Conservation (phyloP, 73 alveolate species). For the Effrenium voratum region DNA sequence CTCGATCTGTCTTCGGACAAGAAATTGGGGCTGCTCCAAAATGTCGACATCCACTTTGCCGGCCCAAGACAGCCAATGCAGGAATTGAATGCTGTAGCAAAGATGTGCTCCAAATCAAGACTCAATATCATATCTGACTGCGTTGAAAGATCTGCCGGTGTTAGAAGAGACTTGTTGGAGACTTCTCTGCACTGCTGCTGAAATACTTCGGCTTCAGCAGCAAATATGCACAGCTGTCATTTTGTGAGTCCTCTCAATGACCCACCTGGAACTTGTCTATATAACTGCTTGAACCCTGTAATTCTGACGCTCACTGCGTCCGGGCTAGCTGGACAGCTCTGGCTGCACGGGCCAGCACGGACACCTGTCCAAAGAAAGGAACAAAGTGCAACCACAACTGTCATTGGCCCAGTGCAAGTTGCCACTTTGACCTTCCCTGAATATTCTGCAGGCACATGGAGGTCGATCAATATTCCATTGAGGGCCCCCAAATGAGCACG, state of each 20-base stretch:
- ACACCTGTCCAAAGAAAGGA: too few species aligned
- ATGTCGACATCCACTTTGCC: too few species aligned
- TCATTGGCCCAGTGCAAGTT: too few species aligned
- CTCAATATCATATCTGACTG: background rate
- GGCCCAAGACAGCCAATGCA: constrained; percentile 63
- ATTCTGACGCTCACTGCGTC: constrained; percentile 48
- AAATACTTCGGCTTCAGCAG: constrained; percentile 90
- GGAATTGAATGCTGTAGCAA: constrained; percentile 74
- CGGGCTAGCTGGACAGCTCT: constrained; percentile 92
- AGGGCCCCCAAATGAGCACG: background rate
- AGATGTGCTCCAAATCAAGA: constrained; percentile 46
- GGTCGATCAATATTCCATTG: background rate
- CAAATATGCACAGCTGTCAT: constrained; percentile 84
- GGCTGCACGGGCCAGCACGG: constrained; percentile 89
- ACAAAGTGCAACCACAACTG: too few species aligned
- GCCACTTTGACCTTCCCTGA: too few species aligned
- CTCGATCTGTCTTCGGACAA: too few species aligned
- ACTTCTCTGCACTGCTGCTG: constrained; percentile 71
- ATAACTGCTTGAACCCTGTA: background rate
- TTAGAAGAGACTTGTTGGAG: background rate
- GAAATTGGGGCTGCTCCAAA: too few species aligned
- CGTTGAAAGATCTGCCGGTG: background rate
- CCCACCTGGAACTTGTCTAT: too few species aligned
- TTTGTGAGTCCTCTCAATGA: background rate
- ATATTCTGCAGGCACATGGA: background rate